These are phyloP conservation scores for Hansenula anomala DNA, from an alignment of 1,139 yeast genomes.

Conservation along the genomic window DNA sequence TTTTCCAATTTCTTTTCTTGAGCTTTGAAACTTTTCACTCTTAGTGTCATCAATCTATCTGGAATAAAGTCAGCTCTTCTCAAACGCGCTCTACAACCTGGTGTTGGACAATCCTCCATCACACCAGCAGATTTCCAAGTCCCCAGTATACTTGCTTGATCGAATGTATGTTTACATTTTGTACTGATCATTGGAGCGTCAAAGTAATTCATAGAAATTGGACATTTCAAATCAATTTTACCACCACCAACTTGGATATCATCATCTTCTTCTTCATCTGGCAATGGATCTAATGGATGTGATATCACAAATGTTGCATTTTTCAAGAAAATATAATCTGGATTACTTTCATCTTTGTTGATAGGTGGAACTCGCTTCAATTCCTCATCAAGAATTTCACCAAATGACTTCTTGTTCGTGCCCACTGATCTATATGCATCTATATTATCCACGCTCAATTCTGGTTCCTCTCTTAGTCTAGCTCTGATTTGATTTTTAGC, in stretches of 20 bases:
- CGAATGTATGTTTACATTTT: conserved; percentile 59
- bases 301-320: conserved; percentile 20
- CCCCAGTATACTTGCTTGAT: conserved; percentile 36
- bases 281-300: conserved; percentile 28
- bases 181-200: conserved; percentile 48
- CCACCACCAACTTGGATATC: conserved; percentile 67
- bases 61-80: conserved; percentile 27
- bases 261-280: conserved; percentile 38
- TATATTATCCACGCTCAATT: conserved; percentile 25
- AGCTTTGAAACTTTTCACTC: conserved; percentile 37
- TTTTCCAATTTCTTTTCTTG: conserved; percentile 5
- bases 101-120: conserved; percentile 15
- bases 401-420: conserved; percentile 6
- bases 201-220: conserved; percentile 50
- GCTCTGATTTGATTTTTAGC: conserved; percentile 6
- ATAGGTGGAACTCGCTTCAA: background rate
- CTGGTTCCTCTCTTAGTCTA: conserved; percentile 15
- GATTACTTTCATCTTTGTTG: background rate
- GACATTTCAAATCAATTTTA: conserved; percentile 57
- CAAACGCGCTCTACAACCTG: conserved; percentile 16
- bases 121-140: conserved; percentile 22
- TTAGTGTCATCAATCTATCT: conserved; percentile 45
- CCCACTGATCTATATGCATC: conserved; percentile 16
- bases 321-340: conserved; percentile 13
- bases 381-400: conserved; percentile 14